phyloP scores from a whole-genome alignment of 2,329 filamentous ascomycete species.

The Talaromyces piceae region DNA sequence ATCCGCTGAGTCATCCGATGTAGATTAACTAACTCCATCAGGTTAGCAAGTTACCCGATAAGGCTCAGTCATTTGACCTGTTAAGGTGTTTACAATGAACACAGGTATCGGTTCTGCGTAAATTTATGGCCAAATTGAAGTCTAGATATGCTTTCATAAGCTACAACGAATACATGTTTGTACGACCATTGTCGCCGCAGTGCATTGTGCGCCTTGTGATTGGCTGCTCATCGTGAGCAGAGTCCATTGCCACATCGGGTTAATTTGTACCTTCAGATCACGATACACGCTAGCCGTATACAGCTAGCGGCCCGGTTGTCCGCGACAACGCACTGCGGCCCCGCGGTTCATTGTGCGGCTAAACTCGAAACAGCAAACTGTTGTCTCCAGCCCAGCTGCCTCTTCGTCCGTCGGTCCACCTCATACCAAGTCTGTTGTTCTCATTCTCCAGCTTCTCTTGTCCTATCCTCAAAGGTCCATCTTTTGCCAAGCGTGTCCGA shows the following conservation, averaged over 20 bases:
- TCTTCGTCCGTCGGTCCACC: not conserved
- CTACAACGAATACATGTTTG: too few species aligned
- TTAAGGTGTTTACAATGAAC: too few species aligned
- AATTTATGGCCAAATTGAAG: too few species aligned
- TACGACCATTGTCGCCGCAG: too few species aligned
- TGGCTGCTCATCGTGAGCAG: too few species aligned
- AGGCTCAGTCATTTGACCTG: too few species aligned
- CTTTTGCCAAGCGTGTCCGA: not conserved
- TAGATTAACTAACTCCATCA: too few species aligned
- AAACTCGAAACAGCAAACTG: slow-evolving; percentile 34
- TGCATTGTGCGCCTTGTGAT: too few species aligned
- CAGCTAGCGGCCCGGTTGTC: slow-evolving; percentile 23
- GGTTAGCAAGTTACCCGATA: not conserved
- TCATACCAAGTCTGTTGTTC: not conserved
- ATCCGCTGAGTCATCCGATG: not conserved
- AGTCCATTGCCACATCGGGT: not conserved
- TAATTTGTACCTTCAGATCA: not conserved
- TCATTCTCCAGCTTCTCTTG: not conserved
- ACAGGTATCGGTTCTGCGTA: too few species aligned
- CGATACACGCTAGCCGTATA: not conserved
- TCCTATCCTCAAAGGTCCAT: not conserved
- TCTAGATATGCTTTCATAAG: too few species aligned
- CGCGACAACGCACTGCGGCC: slow-evolving; percentile 30
- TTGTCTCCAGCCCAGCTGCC: slow-evolving; percentile 20
- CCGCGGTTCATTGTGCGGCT: slow-evolving; percentile 15